Evolutionary conservation across 257 asterid species (phyloP), one percentile per base, ranked within the genome.

Genomic region (Penstemon barbatus): DNA sequence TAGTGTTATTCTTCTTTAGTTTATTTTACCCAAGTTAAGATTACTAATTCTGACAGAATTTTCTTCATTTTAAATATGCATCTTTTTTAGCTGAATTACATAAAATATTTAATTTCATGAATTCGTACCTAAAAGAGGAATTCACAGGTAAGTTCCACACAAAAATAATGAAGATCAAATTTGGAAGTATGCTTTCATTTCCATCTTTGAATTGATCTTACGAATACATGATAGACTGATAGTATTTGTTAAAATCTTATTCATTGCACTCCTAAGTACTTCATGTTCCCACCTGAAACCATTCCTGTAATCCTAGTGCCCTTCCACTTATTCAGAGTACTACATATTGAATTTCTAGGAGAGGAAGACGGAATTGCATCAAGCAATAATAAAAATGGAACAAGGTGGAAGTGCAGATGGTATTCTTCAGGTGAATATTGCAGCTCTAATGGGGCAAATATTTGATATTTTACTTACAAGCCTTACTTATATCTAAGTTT

Each of bases 321-420:
- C 44, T 58, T 51, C 43, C 61, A 50, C 65, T 60, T 61, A 65
- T 72, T 72, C 65, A 50, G 55, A 67, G 33, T 66, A 54, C 49
- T 41, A 45, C 61, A 51, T 83, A 8, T 69, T 77, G 65, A 51
- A 59, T 73, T 74, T 83, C 50, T 71, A 94, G 99, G 97, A 77
- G 81, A 89, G 97, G 80, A 94, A 91, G 89, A 74, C 67, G 71
- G 99, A 94, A 78, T 83, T 94, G 77, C 93, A 94, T 18, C 97
- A 91, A 65, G 99, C 99, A 69, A 82, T 94, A 66, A 75, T 57
- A 65, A 91, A 84, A 89, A 87, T 94, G 89, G 99, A 94, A 79
- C 99, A 94, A 82, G 99, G 99, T 74, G 99, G 99, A 76, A 94
- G 99, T 80, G 92, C 92, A 61, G 99, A 94, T 79, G 99, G 99